Evolutionary conservation across 2,329 filamentous ascomycete species (phyloP).

Genomic region (Fusarium stilboides): DNA sequence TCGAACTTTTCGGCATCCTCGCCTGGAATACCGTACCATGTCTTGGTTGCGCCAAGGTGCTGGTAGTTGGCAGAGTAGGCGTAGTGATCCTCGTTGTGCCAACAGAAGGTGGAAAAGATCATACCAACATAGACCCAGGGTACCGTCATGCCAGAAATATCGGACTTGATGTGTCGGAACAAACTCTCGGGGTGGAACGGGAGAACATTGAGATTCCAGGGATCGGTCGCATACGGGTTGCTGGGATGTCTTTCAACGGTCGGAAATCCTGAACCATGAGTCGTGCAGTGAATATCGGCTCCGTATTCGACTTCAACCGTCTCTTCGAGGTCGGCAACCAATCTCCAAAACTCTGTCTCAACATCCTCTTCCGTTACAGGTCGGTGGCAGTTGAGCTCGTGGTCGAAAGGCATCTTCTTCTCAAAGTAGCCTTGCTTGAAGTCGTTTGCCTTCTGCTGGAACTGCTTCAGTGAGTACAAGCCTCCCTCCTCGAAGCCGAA

Average conservation of each 20-base stretch:
- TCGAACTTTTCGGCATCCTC: conserved; percentile 96
- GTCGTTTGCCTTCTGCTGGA: conserved; percentile 94
- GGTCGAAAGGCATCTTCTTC: conserved; percentile 89
- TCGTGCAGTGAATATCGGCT: conserved; percentile 97
- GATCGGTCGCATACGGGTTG: conserved; percentile 88
- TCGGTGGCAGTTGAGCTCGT: conserved; percentile 83
- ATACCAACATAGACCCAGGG: conserved; percentile 99
- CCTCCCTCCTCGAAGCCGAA: conserved; percentile 98
- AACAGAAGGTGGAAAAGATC: conserved; percentile 99
- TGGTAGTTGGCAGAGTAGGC: conserved; percentile 99
- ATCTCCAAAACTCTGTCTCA: conserved; percentile 95
- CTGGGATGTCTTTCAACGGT: conserved; percentile 92
- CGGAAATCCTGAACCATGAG: conserved; percentile 96
- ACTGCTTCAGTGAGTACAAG: conserved; percentile 93
- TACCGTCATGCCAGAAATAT: conserved; percentile 99
- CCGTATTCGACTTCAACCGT: conserved; percentile 98
- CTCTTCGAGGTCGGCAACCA: conserved; percentile 94
- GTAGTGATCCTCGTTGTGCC: conserved; percentile 99
- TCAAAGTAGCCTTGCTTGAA: conserved; percentile 97
- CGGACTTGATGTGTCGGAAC: conserved; percentile 97
- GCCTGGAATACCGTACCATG: conserved; percentile 98
- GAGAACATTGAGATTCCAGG: conserved; percentile 96
- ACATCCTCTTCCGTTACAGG: conserved; percentile 95
- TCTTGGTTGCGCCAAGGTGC: conserved; percentile 98
- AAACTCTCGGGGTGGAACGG: conserved; percentile 92